Evolutionary conservation across 148 eudicot species (phyloP), one percentile per base, ranked within the genome.

Genomic region (Spergularia bocconei): DNA sequence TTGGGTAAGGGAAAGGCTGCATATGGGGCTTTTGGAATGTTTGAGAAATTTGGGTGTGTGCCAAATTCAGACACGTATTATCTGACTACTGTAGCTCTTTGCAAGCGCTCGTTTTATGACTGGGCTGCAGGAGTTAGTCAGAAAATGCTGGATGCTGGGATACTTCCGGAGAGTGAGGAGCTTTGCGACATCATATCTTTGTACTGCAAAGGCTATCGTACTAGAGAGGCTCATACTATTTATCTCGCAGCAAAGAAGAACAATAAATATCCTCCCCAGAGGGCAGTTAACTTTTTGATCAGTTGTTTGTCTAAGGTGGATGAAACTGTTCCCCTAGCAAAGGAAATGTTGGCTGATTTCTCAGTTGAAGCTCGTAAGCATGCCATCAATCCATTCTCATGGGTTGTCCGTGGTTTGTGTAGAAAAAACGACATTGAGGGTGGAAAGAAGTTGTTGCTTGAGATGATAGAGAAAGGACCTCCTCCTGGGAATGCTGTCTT

Each of bases 391-490:
- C 87, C 90, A 14, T 95, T 89, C 54, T 78, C 89, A 20, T 70
- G 79, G 58, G 93, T 90, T 72, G 60, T 89, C 61, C 73, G 74
- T 13, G 95, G 87, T 54, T 81, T 95, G 81, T 95, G 96, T 79
- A 84, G 93, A 80, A 83, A 65, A 56, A 85, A 79, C n/a, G 91
- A 88, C 61, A 80, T 80, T 60, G 91, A 82, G 39, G 80, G 84
- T 61, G 97, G 92, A 7, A 89, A 90, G 76, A 77, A 71, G 25
- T 76, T 95, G 81, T 76, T 95, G 23, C 78, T 69, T 56, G 82
- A 86, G 82, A 95, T 95, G 98, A 85, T 89, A 15, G 91, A 84
- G 53, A 77, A 75, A 7, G 98, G 97, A 29, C 97, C 97, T 20
- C 91, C 92, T 72, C 98, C 97, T 62, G 96, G 97, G 59, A 89